Conservation (phyloP, 2,329 filamentous ascomycete species). For the Neurospora sp. region DNA sequence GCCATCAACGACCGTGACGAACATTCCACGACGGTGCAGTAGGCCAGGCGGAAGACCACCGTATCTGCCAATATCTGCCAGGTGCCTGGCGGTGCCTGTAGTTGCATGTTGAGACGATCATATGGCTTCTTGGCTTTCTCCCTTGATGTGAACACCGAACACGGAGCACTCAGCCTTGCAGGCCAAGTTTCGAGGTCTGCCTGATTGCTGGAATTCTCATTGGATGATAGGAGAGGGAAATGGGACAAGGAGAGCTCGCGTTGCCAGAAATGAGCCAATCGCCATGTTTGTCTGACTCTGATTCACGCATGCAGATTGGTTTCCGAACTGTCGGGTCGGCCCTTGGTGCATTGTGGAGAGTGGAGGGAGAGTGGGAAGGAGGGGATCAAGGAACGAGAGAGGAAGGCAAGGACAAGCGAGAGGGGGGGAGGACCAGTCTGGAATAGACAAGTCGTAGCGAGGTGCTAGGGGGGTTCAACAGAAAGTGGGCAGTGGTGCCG, state of each 20-base stretch:
- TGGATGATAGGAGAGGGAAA: not conserved
- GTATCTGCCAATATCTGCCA: not conserved
- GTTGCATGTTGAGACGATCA: not conserved
- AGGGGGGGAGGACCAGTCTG: not conserved
- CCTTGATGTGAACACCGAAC: not conserved
- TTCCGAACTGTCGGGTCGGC: slow-evolving; percentile 9
- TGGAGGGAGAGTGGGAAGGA: not conserved
- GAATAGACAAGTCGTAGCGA: not conserved
- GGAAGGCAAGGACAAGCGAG: not conserved
- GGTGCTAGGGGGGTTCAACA: not conserved
- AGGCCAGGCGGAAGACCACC: not conserved
- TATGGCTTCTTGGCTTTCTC: not conserved
- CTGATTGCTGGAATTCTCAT: not conserved
- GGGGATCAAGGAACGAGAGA: not conserved
- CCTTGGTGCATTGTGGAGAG: not conserved
- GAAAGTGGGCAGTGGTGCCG: not conserved
- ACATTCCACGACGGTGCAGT: not conserved
- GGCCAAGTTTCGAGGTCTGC: not conserved
- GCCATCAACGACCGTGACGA: not conserved
- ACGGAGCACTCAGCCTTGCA: not conserved
- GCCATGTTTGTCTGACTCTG: not conserved
- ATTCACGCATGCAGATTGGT: slow-evolving; percentile 6
- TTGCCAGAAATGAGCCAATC: not conserved
- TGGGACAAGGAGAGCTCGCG: not conserved
- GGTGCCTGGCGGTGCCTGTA: not conserved